Conservation (phyloP, 805 yeast species). For the Suhomyces sp. region DNA sequence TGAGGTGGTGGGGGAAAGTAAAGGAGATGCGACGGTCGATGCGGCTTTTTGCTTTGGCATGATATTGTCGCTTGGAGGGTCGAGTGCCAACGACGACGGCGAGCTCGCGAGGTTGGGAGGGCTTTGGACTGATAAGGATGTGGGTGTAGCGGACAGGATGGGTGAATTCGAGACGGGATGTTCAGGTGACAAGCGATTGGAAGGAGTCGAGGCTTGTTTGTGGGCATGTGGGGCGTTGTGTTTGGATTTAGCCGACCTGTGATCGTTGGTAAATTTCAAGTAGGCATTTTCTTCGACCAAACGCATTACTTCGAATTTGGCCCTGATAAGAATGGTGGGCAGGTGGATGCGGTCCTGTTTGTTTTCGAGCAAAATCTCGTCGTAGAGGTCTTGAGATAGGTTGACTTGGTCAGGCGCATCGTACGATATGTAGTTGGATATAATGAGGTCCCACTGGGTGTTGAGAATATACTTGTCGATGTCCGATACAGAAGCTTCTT, state of each 20-base stretch:
- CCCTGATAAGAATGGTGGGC: constrained; percentile 25
- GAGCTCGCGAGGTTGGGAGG: background rate
- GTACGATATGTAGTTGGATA: constrained; percentile 37
- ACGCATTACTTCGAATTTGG: constrained; percentile 31
- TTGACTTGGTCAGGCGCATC: constrained; percentile 50
- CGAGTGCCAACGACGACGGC: background rate
- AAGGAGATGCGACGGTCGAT: constrained; percentile 1
- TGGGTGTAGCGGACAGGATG: background rate
- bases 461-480: constrained; percentile 8
- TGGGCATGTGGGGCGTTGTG: background rate
- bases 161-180: background rate
- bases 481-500: constrained; percentile 3
- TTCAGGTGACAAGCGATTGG: background rate
- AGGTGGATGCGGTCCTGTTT: constrained; percentile 23
- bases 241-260: background rate
- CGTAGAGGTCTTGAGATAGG: constrained; percentile 38
- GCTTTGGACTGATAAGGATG: background rate
- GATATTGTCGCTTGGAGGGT: background rate
- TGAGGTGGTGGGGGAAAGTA: constrained; percentile 6
- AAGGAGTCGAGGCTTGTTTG: background rate
- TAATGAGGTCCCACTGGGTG: constrained; percentile 37
- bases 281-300: constrained; percentile 36
- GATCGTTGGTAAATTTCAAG: constrained; percentile 7
- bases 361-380: constrained; percentile 18
- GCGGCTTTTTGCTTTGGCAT: background rate